Evolutionary conservation across 1,284 basidiomycete species (phyloP).

Genomic region (Leccinum ponderosum): DNA sequence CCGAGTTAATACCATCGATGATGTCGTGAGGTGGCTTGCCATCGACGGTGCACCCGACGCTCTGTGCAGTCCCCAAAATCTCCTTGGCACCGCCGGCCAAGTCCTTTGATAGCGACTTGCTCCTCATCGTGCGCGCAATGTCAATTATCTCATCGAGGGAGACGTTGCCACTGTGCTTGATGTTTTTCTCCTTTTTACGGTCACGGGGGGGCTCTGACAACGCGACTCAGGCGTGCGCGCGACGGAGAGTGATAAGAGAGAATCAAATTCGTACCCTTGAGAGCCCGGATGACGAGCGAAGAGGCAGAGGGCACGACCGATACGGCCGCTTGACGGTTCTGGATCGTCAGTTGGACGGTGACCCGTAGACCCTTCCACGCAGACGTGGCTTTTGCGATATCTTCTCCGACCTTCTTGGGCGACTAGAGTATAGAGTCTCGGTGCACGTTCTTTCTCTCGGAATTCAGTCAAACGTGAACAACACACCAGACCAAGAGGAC

Average conservation of each 20-base stretch:
- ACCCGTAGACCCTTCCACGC: slow-evolving; percentile 99
- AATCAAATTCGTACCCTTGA: slow-evolving; percentile 73
- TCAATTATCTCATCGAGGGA: slow-evolving; percentile 94
- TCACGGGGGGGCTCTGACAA: slow-evolving; percentile 93
- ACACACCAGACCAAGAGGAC: slow-evolving; percentile 97
- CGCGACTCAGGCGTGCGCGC: not conserved
- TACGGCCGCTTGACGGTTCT: slow-evolving; percentile 99
- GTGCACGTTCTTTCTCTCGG: slow-evolving; percentile 1
- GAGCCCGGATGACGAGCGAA: slow-evolving; percentile 96
- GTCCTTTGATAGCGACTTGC: slow-evolving; percentile 93
- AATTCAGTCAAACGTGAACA: not conserved
- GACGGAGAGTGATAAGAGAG: not conserved
- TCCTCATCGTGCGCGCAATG: slow-evolving; percentile 95
- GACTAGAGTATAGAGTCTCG: slow-evolving; percentile 57
- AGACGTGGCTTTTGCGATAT: slow-evolving; percentile 98
- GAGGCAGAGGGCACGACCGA: slow-evolving; percentile 98
- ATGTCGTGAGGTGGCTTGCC: slow-evolving; percentile 93
- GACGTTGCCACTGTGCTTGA: slow-evolving; percentile 97
- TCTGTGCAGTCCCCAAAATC: slow-evolving; percentile 93
- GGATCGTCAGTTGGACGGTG: slow-evolving; percentile 98
- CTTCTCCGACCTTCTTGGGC: slow-evolving; percentile 99
- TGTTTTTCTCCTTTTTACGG: slow-evolving; percentile 99
- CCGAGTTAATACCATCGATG: slow-evolving; percentile 95
- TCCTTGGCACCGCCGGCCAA: slow-evolving; percentile 92
- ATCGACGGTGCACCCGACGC: slow-evolving; percentile 95